These are phyloP conservation scores for Boletus fagicola DNA, from an alignment of 768 basidiomycete genomes.

Conservation along the genomic window DNA sequence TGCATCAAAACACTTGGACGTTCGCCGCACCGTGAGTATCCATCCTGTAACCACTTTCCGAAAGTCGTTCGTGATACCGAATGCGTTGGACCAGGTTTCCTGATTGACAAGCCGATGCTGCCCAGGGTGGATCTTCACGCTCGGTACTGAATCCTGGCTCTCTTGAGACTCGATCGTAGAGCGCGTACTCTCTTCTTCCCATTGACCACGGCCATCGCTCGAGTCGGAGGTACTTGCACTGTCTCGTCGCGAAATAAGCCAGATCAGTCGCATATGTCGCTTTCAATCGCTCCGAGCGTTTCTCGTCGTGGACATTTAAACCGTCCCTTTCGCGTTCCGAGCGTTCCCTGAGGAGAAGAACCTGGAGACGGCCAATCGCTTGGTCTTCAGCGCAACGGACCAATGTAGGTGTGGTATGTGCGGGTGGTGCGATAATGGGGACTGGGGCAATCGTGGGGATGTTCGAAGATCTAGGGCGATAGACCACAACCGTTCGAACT, in stretches of 20 bases:
- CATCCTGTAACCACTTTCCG: conserved; percentile 40
- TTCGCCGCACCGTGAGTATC: conserved; percentile 42
- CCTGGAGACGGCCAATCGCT: conserved; percentile 43
- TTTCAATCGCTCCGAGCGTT: conserved; percentile 7
- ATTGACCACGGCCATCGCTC: conserved; percentile 9
- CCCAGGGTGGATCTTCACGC: neutral
- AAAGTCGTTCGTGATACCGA: conserved; percentile 36
- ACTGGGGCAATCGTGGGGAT: conserved; percentile 28
- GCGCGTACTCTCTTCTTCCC: conserved; percentile 20
- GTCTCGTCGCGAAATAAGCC: conserved; percentile 1
- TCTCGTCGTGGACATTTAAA: conserved; percentile 3
- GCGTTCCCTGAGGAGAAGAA: conserved; percentile 44
- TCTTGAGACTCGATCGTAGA: conserved; percentile 24
- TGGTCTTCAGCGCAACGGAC: conserved; percentile 36
- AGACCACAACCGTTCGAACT: conserved; percentile 18
- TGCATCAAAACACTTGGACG: neutral
- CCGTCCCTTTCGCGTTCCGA: conserved; percentile 39
- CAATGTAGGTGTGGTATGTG: conserved; percentile 26
- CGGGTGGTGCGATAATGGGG: conserved; percentile 57
- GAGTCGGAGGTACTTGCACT: conserved; percentile 13
- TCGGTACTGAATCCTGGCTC: neutral
- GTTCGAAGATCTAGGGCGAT: neutral
- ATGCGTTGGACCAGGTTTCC: conserved; percentile 16
- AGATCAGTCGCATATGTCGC: neutral
- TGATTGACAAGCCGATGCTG: neutral